Base-by-base conservation (phyloP, 352 stramenopile species). In the Phytophthora citricola region DNA sequence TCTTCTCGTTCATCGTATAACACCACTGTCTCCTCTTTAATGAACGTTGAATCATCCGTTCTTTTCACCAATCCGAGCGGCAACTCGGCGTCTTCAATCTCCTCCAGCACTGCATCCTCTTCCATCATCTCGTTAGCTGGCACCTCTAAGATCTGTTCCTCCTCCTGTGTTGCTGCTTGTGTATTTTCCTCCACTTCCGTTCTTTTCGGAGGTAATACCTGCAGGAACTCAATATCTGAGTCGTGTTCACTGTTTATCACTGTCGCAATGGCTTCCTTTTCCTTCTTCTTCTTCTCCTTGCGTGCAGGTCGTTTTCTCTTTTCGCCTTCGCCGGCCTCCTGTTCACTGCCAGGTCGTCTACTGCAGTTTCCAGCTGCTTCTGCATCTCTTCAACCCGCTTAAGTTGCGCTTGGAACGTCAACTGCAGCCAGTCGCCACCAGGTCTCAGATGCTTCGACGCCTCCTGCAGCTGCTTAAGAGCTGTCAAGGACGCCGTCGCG, bases 391-490 rank as follows among this genome's bases (percentile, higher is more conserved):
- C 58, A 15, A 75, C 48, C n/a, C 20, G 59, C 7, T 61, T 50
- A 26, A 75, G 44, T 22, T 69, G 59, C 31, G n/a, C 49, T 24
- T 54, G 20, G 27, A 72, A 26, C 41, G 14, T 55, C 17, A 2
- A 29, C 10, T 43, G 24, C 20, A 59, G 22, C 68, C 59, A 77
- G 32, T 67, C 67, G 39, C 52, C 64, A 26, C 9, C 54, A 15
- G 58, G 59, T 40, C 59, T 60, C 60, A 84, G 53, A 26, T 49
- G 48, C n/a, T 51, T 29, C 3, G 63, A 62, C 7, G 70, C 73
- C 32, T 48, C 46, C 29, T 73, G 45, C 40, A 85, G 50, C 55
- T 80, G 59, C 8, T 60, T 57, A 14, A 79, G 40, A 1, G 60
- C 49, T 20, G 41, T 49, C 40, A 81, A 44, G 36, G 63, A 66